Conservation (phyloP, 768 basidiomycete genomes). For the Boletales sp. region DNA sequence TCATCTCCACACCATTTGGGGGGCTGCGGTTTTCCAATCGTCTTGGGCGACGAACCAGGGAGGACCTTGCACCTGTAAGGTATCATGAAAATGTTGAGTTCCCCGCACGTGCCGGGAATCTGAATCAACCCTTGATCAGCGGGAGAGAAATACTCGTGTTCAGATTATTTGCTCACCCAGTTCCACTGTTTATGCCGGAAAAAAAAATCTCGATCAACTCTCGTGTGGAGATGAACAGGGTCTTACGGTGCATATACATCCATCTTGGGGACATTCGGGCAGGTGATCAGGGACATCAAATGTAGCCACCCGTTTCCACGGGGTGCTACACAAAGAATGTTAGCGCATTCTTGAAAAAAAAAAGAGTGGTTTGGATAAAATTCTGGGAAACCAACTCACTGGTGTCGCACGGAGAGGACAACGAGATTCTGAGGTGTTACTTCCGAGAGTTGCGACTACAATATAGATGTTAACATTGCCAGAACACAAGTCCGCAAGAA, state of each 20-base stretch:
- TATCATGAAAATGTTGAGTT: slow-evolving; percentile 4
- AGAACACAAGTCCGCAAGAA: neutral
- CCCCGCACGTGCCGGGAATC: slow-evolving; percentile 7
- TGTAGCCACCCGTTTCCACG: neutral
- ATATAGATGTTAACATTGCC: neutral
- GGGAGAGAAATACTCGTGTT: neutral
- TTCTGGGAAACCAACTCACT: slow-evolving; percentile 9
- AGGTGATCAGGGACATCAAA: slow-evolving; percentile 7
- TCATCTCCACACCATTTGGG: slow-evolving; percentile 9
- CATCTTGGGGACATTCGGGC: neutral
- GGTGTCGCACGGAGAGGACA: neutral
- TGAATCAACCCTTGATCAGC: neutral
- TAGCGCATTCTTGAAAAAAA: neutral
- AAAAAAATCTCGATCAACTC: neutral
- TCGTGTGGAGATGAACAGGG: neutral
- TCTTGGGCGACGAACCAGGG: neutral
- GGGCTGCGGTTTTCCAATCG: neutral
- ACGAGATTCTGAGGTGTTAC: neutral
- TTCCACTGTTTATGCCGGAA: neutral
- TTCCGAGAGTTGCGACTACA: neutral
- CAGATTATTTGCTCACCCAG: slow-evolving; percentile 9
- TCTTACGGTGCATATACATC: slow-evolving; percentile 7
- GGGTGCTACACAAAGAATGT: slow-evolving; percentile 6
- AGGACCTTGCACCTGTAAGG: slow-evolving; percentile 1
- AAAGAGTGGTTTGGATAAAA: too few species aligned